Percentiles rank a stretch among this genome's conserved stretches.
phyloP scores from a whole-genome alignment of 1,284 basidiomycete genomes.

The Trametes pubescens region DNA sequence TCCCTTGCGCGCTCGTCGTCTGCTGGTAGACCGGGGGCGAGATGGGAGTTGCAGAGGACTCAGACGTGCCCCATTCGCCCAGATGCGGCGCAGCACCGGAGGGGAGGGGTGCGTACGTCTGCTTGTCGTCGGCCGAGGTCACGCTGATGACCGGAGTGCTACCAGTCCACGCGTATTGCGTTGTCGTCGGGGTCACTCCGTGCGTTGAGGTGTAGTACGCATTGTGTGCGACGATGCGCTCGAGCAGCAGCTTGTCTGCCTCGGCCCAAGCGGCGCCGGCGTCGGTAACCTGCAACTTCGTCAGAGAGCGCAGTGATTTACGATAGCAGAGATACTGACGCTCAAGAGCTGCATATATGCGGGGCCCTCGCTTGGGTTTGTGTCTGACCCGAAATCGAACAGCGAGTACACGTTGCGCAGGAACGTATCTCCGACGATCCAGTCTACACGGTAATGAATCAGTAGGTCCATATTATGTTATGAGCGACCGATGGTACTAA shows the following conservation, averaged over 20 bases:
- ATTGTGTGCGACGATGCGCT: background rate
- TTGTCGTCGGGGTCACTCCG: conserved; percentile 1
- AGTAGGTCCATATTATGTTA: background rate
- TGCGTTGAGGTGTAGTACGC: conserved; percentile 1
- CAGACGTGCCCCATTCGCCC: background rate
- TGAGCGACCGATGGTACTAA: background rate
- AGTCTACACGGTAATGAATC: conserved; percentile 1
- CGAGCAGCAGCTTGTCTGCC: background rate
- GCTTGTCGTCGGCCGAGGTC: background rate
- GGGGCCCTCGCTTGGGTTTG: conserved; percentile 7
- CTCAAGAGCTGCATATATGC: conserved; percentile 34
- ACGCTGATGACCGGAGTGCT: background rate
- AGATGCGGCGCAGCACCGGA: background rate
- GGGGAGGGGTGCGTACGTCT: conserved; percentile 3
- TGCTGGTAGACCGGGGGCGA: background rate
- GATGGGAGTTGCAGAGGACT: background rate
- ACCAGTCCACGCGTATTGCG: background rate
- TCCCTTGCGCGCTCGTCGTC: background rate
- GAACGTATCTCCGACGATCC: conserved; percentile 34
- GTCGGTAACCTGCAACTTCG: conserved; percentile 1
- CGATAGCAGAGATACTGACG: conserved; percentile 20
- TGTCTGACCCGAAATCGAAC: conserved; percentile 30
- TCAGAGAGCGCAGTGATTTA: background rate
- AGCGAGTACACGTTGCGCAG: conserved; percentile 34
- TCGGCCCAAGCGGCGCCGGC: conserved; percentile 6